Evolutionary conservation across 768 basidiomycete genomes (phyloP), one percentile per base, ranked within the genome.

Genomic region (Rhodosporidiobolus odoratus): DNA sequence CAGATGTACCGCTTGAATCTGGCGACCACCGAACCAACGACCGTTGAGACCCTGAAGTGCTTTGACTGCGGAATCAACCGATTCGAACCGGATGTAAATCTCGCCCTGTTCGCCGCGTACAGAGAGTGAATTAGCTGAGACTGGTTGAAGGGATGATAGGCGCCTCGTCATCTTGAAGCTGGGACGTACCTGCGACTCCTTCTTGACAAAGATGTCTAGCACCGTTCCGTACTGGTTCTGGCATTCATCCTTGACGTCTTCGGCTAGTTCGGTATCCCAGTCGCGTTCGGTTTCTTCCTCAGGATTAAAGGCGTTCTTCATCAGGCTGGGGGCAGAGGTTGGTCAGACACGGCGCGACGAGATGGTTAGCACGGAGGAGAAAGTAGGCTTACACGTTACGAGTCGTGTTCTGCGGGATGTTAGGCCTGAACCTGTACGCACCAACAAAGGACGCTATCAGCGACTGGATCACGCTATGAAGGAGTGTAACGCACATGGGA

Each of bases 261-360:
- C 93, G 62, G 87, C 90, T 56, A 99, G 88, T 67, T 98, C 96
- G 71, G 86, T 90, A 78, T 98, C 92, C 96, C 96, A 99, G 77
- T 97, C 91, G 54, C 85, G 86, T 73, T 93, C 96, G 21, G 91
- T 93, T 84, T 98, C 96, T 80, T 96, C 91, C 81, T 91, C 93
- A n/a, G 95, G 91, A 78, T 90, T 84, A 79, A 99, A 99, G 91
- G 97, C 95, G 77, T 99, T 93, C 80, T 88, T 91, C 76, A 97
- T 80, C 40, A 97, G 81, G 45, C 98, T 86, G 57, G 87, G 32
- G 1, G 40, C 21, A 27, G 34, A 38, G 35, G 27, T 16, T 53
- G 48, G 47, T 40, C 30, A 50, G 58, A 23, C 0, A 25, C 8
- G 60, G 13, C 43, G 47, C 30, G 35, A 2, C 7, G 58, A 21